Evolutionary conservation across 768 basidiomycete species (phyloP).

Genomic region (Mycena filopes): DNA sequence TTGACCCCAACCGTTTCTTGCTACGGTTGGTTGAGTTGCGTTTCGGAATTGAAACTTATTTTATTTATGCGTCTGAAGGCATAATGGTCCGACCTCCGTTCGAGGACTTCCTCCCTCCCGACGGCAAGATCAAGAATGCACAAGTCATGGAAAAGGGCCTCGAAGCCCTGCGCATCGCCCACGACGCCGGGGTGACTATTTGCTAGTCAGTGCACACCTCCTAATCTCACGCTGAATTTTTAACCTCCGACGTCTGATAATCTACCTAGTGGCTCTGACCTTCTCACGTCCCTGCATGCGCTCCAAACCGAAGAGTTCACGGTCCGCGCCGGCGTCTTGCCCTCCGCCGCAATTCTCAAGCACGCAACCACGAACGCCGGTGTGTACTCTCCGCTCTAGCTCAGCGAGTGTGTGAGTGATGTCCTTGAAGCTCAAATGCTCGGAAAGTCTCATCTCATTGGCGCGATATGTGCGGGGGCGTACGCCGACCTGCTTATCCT

Average conservation of each 20-base stretch:
- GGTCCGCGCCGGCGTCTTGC: conserved; percentile 48
- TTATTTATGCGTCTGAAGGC: conserved; percentile 16
- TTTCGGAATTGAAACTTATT: background rate
- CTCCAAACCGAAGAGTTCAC: conserved; percentile 56
- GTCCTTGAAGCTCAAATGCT: conserved; percentile 45
- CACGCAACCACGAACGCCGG: conserved; percentile 56
- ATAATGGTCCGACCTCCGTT: conserved; percentile 55
- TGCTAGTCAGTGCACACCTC: conserved; percentile 45
- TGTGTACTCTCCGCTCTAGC: conserved; percentile 7
- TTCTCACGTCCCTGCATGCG: conserved; percentile 56
- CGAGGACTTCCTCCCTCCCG: conserved; percentile 50
- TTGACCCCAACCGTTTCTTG: conserved; percentile 56
- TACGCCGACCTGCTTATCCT: conserved; percentile 55
- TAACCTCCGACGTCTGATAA: background rate
- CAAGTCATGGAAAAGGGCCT: conserved; percentile 54
- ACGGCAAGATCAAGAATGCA: conserved; percentile 51
- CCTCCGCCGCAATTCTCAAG: conserved; percentile 45
- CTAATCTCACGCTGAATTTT: too few species aligned
- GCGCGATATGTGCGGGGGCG: conserved; percentile 46
- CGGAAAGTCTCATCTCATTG: conserved; percentile 45
- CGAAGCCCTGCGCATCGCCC: conserved; percentile 51
- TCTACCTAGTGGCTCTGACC: conserved; percentile 35
- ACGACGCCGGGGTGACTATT: conserved; percentile 52
- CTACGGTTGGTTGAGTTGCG: conserved; percentile 41
- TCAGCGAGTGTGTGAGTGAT: background rate